A percentile compares a stretch with the other conserved stretches of the same genome.
Conservation (phyloP, 352 stramenopile genomes). For the Pythium rishiriense region DNA sequence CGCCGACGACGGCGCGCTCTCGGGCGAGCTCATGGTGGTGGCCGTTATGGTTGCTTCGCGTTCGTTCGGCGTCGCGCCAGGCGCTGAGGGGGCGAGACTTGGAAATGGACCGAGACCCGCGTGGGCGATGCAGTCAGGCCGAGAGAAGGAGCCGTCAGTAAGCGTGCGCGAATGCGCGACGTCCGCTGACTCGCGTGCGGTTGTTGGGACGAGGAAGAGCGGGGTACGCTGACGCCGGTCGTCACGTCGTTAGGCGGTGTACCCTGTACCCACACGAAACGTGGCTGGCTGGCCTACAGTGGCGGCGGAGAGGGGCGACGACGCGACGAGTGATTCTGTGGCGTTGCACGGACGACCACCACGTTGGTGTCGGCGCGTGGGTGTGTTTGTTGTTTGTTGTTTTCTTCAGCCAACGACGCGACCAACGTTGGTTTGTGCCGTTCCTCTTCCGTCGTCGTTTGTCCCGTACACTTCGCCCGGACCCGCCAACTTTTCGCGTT, state of each 20-base stretch:
- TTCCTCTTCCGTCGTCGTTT: slow-evolving; percentile 5
- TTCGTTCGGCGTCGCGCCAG: not conserved
- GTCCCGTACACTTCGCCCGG: not conserved
- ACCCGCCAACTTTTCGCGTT: slow-evolving; percentile 4
- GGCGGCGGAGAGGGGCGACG: no score
- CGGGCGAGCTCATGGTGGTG: slow-evolving; percentile 60
- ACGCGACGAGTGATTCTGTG: no score
- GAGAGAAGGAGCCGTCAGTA: not conserved
- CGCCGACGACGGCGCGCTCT: slow-evolving; percentile 33
- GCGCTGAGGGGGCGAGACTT: not conserved
- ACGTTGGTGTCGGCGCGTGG: not conserved
- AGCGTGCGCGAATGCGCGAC: not conserved
- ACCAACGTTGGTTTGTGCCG: slow-evolving; percentile 1
- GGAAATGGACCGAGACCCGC: not conserved
- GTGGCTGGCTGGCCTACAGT: no score
- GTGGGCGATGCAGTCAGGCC: not conserved
- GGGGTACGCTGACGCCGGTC: not conserved
- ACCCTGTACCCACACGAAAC: not conserved
- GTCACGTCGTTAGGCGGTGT: not conserved
- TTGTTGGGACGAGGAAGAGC: not conserved
- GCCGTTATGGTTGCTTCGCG: not conserved
- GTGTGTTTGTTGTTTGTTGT: not conserved
- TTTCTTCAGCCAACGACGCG: slow-evolving; percentile 3
- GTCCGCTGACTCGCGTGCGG: not conserved
- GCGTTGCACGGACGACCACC: not conserved